Percentiles rank a stretch among this genome's conserved stretches.
Conservation (phyloP, 1,284 basidiomycete genomes). For the Fomitopsis schrenkii region DNA sequence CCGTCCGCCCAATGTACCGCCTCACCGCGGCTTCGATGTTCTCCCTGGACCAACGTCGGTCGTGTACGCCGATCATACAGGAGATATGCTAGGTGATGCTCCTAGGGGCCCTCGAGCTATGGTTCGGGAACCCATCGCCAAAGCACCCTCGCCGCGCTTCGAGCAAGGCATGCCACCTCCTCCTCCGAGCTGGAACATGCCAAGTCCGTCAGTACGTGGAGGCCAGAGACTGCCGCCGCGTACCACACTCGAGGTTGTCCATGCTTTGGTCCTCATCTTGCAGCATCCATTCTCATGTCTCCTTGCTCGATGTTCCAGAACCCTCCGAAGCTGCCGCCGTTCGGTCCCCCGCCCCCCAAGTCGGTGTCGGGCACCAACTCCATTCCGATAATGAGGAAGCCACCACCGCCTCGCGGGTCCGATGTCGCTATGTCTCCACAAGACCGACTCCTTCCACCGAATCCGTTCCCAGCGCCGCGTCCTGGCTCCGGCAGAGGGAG, state of each 20-base stretch:
- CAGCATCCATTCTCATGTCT: background rate
- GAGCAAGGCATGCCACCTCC: conserved; percentile 3
- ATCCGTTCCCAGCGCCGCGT: background rate
- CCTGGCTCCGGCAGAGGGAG: background rate
- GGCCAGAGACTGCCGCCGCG: background rate
- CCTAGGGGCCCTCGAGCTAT: conserved; percentile 38
- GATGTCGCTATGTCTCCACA: background rate
- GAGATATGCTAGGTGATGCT: conserved; percentile 22
- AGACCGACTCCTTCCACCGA: background rate
- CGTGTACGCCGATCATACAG: conserved; percentile 22
- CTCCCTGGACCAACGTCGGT: conserved; percentile 10
- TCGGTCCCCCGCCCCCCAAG: background rate
- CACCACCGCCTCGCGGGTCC: background rate
- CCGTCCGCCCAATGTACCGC: conserved; percentile 8
- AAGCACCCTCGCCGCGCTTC: conserved; percentile 1
- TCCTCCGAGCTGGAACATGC: background rate
- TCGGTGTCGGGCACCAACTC: conserved; percentile 9
- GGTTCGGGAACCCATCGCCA: conserved; percentile 15
- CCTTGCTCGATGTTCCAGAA: background rate
- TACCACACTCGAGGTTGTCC: conserved; percentile 1
- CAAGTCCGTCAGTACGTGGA: background rate
- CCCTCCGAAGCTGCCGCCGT: background rate
- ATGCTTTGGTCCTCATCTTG: background rate
- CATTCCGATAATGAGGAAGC: conserved; percentile 7
- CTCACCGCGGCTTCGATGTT: conserved; percentile 8